Base-by-base conservation (phyloP, 2,329 filamentous ascomycete genomes). In the Diaporthe citrichinensis region DNA sequence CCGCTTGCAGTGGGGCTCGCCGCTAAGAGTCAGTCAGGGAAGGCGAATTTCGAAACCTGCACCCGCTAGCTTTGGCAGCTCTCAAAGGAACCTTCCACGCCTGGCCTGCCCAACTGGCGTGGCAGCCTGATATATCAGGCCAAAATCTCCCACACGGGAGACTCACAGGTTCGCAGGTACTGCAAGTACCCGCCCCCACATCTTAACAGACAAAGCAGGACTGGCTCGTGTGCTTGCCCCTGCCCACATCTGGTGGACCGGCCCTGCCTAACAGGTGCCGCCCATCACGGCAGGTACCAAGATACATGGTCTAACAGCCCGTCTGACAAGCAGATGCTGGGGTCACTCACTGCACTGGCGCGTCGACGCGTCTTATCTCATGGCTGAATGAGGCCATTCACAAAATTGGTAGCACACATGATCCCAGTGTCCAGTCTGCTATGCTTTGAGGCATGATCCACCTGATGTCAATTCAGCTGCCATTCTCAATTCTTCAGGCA, bases 1-100 rank as follows among this genome's bases (percentile, higher is more conserved):
- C 71, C 71, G 71, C 71, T 61, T 73, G 65, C 71, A 73, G 71
- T 65, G 51, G 58, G 71, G 58, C 31, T 73, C 20, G 71, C 71
- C 71, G 61, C 58, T 65, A 65, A 65, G 58, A 73, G 49, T 31
- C 28, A 53, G 46, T 39, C 71, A 41, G n/a, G 28, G 41, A 51
- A 61, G 57, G 55, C 57, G n/a, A 67, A 49, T 34, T 67, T 49
- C 44, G 44, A 72, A 72, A 41, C 68, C 53, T 59, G 71, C 57
- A 34, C 58, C 20, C 34, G 25, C 46, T 20, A 73, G 58, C 58
- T 28, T 15, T 55, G 51, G 51, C 23, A 55, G 53, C 53, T 71
- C 23, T 59, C 36, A 71, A 58, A 71, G 68, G 53, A 55, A 8
- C 15, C 62, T 55, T 36, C 53, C 28, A 57, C n/a, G 17, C 12